Percentiles rank a stretch among this genome's conserved stretches.
phyloP scores from a whole-genome alignment of 345 rosid species.

The Microcos paniculata region DNA sequence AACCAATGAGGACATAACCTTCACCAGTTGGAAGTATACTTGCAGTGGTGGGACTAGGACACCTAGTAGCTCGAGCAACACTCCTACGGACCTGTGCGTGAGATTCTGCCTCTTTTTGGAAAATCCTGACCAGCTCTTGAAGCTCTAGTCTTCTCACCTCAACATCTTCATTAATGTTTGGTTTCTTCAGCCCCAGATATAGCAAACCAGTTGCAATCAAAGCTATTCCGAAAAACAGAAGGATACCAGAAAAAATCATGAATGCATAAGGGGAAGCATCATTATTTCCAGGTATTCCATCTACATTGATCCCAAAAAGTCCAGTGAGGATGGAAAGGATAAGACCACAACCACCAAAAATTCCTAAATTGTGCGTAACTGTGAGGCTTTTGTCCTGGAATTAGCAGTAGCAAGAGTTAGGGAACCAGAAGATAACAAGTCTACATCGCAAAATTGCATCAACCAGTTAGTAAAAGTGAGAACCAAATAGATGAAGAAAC shows the following conservation, averaged over 20 bases:
- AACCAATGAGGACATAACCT: constrained; percentile 45
- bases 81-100: constrained; percentile 52
- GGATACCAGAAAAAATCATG: constrained; percentile 39
- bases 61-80: constrained; percentile 35
- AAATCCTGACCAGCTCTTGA: constrained; percentile 52
- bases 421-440: not conserved
- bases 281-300: constrained; percentile 61
- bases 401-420: not conserved
- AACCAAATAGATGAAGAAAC: not conserved
- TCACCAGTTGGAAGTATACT: constrained; percentile 35
- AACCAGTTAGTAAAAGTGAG: not conserved
- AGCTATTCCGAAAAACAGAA: constrained; percentile 39
- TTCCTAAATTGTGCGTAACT: constrained; percentile 63
- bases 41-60: constrained; percentile 35
- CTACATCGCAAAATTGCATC: not conserved
- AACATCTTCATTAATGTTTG: constrained; percentile 41
- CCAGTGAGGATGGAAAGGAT: constrained; percentile 58
- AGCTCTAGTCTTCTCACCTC: constrained; percentile 57
- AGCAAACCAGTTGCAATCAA: constrained; percentile 42
- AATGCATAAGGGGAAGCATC: constrained; percentile 45
- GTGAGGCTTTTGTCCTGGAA: constrained; percentile 60
- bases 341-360: constrained; percentile 69
- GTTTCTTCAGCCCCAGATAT: constrained; percentile 59
- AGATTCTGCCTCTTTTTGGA: constrained; percentile 63
- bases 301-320: constrained; percentile 64